Evolutionary conservation across 768 basidiomycete species (phyloP), one percentile per base, ranked within the genome.

Genomic region (Suillus subaureus): DNA sequence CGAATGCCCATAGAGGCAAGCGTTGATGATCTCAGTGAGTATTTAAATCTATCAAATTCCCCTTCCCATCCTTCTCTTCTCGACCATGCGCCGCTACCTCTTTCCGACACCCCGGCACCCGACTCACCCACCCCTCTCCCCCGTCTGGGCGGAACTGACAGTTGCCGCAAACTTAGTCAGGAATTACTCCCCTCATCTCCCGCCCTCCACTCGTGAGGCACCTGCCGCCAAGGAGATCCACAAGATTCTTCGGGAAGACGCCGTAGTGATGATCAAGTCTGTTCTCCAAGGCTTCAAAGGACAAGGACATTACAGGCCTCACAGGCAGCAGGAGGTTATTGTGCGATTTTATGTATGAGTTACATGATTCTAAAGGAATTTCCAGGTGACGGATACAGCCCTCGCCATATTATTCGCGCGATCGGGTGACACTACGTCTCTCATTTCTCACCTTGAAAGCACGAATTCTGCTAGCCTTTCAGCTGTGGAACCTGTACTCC

Each of bases 1-100:
- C 83, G 85, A 64, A 87, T 96, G 86, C 87, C 89, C 0, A 70
- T 77, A 1, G 89, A 94, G 71, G 80, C 80, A 21, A 88, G 84
- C 6, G 84, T 97, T 6, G 92, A 96, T 66, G 90, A 92, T 65
- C 89, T 97, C 71, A 91, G 96, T 97, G 75, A 90, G 95, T 89
- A 39, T 18, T 23, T 64, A 28, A 31, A 13, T 31, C 16, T 72
- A 68, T 67, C 68, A 60, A 62, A 65, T 43, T 57, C 71, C 71
- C 69, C 61, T 66, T 71, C 68, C 68, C 69, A 55, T 68, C 63
- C 61, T 66, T 71, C 33, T 67, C 68, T 65, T 66, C 60, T 68
- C 66, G 64, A 69, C 57, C 72, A 61, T 64, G 62, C 67, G 54
- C 42, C 55, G 65, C 66, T 67, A 68, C 66, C 66, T 73, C 70